Evolutionary conservation across 768 basidiomycete genomes (phyloP), one percentile per base, ranked within the genome.

Genomic region (Cantharellus anzutake): DNA sequence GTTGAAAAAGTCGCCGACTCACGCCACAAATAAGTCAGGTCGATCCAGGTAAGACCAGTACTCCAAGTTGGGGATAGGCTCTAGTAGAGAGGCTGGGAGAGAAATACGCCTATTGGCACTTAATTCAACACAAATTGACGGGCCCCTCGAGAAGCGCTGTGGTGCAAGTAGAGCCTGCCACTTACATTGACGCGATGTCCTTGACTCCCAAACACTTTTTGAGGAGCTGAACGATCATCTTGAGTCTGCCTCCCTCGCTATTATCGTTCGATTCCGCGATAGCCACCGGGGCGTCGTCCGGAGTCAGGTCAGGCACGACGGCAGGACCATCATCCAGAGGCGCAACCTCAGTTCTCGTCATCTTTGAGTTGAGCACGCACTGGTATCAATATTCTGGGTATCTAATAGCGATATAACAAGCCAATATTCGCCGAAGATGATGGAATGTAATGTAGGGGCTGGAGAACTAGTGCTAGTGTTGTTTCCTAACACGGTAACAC

Each of bases 1-100:
- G 38, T 7, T 37, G 41, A 41, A 57, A 41, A 57, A 38, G 42
- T 5, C 16, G 14, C 39, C 39, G 38, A 80, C 84, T 74, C 69
- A 96, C 92, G 89, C 82, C 66, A 84, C 84, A 67, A 97, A 91
- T 51, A 90, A 73, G 70, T 96, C 92, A 4, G 92, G 87, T 65
- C 90, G 77, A 70, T 94, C 91, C 53, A 90, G 75, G 65, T 91
- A 93, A 64, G 89, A 83, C 88, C 88, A 96, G 73, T 92, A 97
- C 72, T 97, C 93, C 57, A 97, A 78, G 72, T 97, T 97, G 3
- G 93, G 93, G 64, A 93, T 78, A 2, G 93, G 93, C 68, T 96
- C 93, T 50, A 97, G 78, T 55, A 97, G 71, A 51, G 90, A 93
- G 11, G 93, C 92, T 2, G 93, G 93, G 44, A 97, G 73, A 0